phyloP scores from a whole-genome alignment of 257 asterid genomes.

The Solanum dulcamara region DNA sequence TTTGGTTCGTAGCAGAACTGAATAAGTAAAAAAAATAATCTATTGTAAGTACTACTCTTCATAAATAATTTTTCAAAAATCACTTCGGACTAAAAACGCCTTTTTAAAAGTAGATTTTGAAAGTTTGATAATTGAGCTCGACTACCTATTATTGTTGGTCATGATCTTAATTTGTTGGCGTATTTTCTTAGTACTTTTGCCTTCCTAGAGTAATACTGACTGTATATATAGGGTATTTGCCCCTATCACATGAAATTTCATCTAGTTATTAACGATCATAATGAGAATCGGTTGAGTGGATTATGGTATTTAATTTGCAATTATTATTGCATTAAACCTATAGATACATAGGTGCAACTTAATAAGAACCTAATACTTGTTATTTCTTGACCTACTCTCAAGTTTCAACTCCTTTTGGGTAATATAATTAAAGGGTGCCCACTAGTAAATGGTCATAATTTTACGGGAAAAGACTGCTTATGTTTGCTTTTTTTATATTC shows the following conservation, averaged over 20 bases:
- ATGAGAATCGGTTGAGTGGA: neutral
- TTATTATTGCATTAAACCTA: neutral
- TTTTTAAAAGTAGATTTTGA: neutral
- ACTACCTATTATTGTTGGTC: neutral
- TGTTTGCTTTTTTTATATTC: too few relatives aligned
- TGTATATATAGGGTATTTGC: too few relatives aligned
- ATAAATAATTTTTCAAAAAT: neutral
- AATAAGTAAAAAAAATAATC: neutral
- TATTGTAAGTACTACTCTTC: neutral
- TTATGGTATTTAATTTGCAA: neutral
- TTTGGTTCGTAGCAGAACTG: neutral
- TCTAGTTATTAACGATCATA: neutral
- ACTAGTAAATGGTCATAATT: too few relatives aligned
- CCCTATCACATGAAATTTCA: neutral
- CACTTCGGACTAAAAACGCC: neutral
- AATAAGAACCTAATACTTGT: neutral
- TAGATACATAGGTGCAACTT: neutral
- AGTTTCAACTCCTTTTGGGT: neutral
- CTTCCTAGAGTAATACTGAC: too few relatives aligned
- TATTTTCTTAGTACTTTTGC: too few relatives aligned
- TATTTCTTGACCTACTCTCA: neutral
- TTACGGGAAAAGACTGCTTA: too few relatives aligned
- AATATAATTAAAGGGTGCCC: neutral
- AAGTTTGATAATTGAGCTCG: neutral
- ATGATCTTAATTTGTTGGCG: too few relatives aligned